Evolutionary conservation across 2,329 filamentous ascomycete genomes (phyloP).

Genomic region (Colletotrichum tanaceti): DNA sequence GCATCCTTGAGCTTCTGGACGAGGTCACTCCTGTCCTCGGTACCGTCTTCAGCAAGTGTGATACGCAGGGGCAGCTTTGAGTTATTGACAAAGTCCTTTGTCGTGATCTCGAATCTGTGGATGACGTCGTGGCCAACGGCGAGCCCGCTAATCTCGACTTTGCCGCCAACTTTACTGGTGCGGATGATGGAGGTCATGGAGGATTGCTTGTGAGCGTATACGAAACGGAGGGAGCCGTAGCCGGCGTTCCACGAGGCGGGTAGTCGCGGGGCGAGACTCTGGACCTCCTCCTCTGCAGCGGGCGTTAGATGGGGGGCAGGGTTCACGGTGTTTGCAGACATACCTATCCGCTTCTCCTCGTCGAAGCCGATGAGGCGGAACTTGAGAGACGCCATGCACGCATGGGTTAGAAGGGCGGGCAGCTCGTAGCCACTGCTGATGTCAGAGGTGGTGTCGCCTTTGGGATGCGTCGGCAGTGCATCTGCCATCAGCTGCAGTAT

Average conservation of each 20-base stretch:
- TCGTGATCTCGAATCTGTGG: slow-evolving; percentile 77
- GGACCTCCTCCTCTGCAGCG: slow-evolving; percentile 65
- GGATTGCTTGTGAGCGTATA: slow-evolving; percentile 87
- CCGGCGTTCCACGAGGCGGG: slow-evolving; percentile 84
- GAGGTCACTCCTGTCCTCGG: slow-evolving; percentile 64
- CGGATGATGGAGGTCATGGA: slow-evolving; percentile 87
- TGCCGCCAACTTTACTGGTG: slow-evolving; percentile 82
- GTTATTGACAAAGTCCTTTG: slow-evolving; percentile 79
- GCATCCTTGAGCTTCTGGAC: slow-evolving; percentile 64
- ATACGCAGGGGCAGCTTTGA: slow-evolving; percentile 68
- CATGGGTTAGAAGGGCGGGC: slow-evolving; percentile 84
- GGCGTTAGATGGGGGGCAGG: slow-evolving; percentile 24
- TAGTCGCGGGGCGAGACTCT: slow-evolving; percentile 70
- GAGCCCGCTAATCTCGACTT: slow-evolving; percentile 85
- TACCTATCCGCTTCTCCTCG: slow-evolving; percentile 82
- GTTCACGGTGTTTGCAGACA: slow-evolving; percentile 40
- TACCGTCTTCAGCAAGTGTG: slow-evolving; percentile 54
- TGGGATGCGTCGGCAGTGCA: slow-evolving; percentile 66
- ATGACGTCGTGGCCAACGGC: slow-evolving; percentile 85
- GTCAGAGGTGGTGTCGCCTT: slow-evolving; percentile 67
- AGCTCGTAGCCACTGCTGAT: slow-evolving; percentile 82
- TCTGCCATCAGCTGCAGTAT: slow-evolving; percentile 69
- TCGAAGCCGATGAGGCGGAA: slow-evolving; percentile 87
- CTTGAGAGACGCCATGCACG: slow-evolving; percentile 81
- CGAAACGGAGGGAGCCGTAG: slow-evolving; percentile 79